A percentile compares a stretch with the other conserved stretches of the same genome.
phyloP scores from a whole-genome alignment of 2,329 filamentous ascomycete genomes.

The Talaromyces rugulosus region DNA sequence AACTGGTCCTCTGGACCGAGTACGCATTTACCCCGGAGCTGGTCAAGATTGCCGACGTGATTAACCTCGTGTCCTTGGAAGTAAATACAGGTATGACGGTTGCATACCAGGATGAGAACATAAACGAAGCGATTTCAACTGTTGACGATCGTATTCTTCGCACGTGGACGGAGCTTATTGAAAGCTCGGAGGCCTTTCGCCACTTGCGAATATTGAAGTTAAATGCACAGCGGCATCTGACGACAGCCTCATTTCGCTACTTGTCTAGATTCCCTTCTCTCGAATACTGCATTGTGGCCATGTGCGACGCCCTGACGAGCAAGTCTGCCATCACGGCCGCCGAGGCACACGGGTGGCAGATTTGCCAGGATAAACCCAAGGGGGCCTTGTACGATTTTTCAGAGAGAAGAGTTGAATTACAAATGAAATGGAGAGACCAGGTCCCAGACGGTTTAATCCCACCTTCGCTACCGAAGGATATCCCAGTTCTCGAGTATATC shows the following conservation, averaged over 20 bases:
- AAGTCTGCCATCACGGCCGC: constrained; percentile 14
- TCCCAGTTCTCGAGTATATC: constrained; percentile 23
- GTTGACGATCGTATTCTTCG: constrained; percentile 38
- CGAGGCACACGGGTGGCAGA: constrained; percentile 2
- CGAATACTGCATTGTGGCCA: constrained; percentile 29
- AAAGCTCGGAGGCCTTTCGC: constrained; percentile 28
- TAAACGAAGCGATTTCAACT: constrained; percentile 12
- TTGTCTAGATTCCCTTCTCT: constrained; percentile 33
- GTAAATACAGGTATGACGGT: constrained; percentile 20
- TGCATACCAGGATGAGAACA: constrained; percentile 10
- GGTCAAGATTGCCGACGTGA: constrained; percentile 33
- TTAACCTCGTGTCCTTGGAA: constrained; percentile 39
- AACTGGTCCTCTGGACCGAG: constrained; percentile 31
- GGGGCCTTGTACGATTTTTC: neutral
- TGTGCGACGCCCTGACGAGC: constrained; percentile 27
- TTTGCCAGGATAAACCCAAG: neutral
- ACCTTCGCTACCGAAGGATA: constrained; percentile 7
- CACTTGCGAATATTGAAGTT: constrained; percentile 36
- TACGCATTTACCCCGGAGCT: constrained; percentile 31
- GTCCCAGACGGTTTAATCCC: neutral
- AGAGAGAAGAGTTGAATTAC: neutral
- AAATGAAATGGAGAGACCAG: neutral
- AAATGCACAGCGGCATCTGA: constrained; percentile 28
- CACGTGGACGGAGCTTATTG: constrained; percentile 38
- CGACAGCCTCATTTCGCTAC: constrained; percentile 28